Base-by-base conservation (phyloP, 1,284 basidiomycete species). In the Tilletia indica region DNA sequence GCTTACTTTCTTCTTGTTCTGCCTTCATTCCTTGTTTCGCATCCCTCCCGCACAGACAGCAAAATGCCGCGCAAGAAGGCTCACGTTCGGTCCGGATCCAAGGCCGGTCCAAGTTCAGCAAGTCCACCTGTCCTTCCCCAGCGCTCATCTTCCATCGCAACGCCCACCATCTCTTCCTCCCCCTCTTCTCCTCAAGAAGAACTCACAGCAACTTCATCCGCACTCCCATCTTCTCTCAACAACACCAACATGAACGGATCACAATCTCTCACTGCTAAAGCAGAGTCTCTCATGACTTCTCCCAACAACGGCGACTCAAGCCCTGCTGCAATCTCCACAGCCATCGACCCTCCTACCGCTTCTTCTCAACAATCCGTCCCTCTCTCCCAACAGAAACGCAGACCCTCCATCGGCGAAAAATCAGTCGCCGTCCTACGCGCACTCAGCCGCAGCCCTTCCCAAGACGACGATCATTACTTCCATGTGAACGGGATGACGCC, bases 351-450 rank as follows among this genome's bases (percentile, higher is more conserved):
- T 9, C 58, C 42, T 31, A 31, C 25, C 54, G 54, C 54, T 11
- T 58, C 54, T 31, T 31, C 25, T 31, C 25, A 31, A 31, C 25
- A 31, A 54, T 4, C 51, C 11, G 51, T 19, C 19, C n/a, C 51
- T 8, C 8, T n/a, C n/a, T 8, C 19, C 51, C 19, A n/a, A 54
- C 58, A 36, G n/a, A 8, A 31, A n/a, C 14, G 25, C 58, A 16
- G 58, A 16, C 31, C 58, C 25, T 36, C 58, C 25, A 21, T 31
- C 25, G 8, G 11, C 58, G 19, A 63, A 31, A 63, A 63, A 19
- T 63, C 58, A 38, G 58, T 63, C 36, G 58, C 58, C 58, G 58
- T 63, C 58, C 34, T 63, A 34, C 58, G 58, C 58, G 58, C 58
- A 5, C 58, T 63, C 25, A 63, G 58, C 36, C 21, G 58, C 19